Evolutionary conservation across 73 alveolate genomes (phyloP), one percentile per base, ranked within the genome.

Genomic region (Paraurostyla sp.): DNA sequence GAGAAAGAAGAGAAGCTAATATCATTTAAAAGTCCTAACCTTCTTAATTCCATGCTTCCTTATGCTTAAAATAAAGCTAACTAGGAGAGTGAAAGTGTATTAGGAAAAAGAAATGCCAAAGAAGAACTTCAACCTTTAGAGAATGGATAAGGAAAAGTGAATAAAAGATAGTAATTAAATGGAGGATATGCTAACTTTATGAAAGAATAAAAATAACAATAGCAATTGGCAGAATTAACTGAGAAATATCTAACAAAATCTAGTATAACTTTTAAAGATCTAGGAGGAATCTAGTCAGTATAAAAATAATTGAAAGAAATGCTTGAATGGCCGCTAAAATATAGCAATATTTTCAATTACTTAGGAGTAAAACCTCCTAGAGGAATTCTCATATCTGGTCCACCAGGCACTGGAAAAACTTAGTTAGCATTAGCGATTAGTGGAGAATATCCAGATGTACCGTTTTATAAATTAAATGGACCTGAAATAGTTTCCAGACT

Each of bases 401-500:
- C 99, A 0, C 99, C 99, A 0, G 99, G 99, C 30, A 90, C 98
- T 63, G 99, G 99, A 16, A 98, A 98, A 82, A 96, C 99, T 56
- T 87, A 95, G 56, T 87, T 98, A 51, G 99, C 99, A 0, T 94
- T 93, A 81, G 97, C 99, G 42, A 92, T 98, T 13, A 97, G 97
- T 46, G 99, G 98, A 22, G 97, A 97, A 73, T 85, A 91, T 23
- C 49, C 56, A 36, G 93, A 85, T 49, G 91, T 98, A 13, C 98
- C 99, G 0, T 97, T 94, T 89, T 98, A 91, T 93, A 97, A 98
- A 87, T 87, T 98, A 32, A 96, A 99, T 0, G 99, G 99, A 46
- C 98, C 99, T 9, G 99, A 98, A 83, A 97, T 98, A 23, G 98
- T 98, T 57, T 92, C 99, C 4, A 95, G 99, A 38, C 91, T 97